Evolutionary conservation across 345 rosid species (phyloP), one percentile per base, ranked within the genome.

Genomic region (Populus tremula): DNA sequence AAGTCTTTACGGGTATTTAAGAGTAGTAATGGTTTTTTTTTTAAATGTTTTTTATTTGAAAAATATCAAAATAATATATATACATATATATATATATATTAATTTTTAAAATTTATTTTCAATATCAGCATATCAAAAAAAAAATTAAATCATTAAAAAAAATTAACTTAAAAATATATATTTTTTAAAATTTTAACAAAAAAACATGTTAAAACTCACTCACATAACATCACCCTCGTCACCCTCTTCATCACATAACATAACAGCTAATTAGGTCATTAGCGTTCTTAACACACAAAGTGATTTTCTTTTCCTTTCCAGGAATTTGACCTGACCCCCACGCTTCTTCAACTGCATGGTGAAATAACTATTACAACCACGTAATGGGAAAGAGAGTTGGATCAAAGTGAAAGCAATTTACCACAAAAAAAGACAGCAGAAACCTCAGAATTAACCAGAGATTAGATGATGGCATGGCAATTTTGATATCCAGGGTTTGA

Each of bases 361-460:
- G 8, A 70, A 33, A 49, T 53, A 75, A 73, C 23, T 47, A 67
- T 39, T 71, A 76, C 67, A 17, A 78, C 69, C 47, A 79, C 66
- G 67, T 2, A 62, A 36, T n/a, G 41, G 64, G 68, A 73, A 45
- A 67, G 49, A 31, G 9, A 73, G 69, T 13, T 10, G 41, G 18
- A 36, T 53, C n/a, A 20, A 66, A 72, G 49, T 45, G 65, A 6
- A 77, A 45, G 62, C 17, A 64, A 69, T n/a, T 45, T 16, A 8
- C 21, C 41, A 62, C 54, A 77, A 47, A 35, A 67, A 69, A 39
- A 71, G 1, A 3, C 2, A 3, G 14, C 62, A 71, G 93, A 47
- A 73, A 96, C 99, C 99, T 96, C 96, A 77, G 99, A 96, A 80
- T 85, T 96, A 63, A 70, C 92, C 97, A 67, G 98, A 92, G 1